These are phyloP conservation scores for Nemophila menziesii DNA, from an alignment of 257 asterid genomes.

Conservation along the genomic window DNA sequence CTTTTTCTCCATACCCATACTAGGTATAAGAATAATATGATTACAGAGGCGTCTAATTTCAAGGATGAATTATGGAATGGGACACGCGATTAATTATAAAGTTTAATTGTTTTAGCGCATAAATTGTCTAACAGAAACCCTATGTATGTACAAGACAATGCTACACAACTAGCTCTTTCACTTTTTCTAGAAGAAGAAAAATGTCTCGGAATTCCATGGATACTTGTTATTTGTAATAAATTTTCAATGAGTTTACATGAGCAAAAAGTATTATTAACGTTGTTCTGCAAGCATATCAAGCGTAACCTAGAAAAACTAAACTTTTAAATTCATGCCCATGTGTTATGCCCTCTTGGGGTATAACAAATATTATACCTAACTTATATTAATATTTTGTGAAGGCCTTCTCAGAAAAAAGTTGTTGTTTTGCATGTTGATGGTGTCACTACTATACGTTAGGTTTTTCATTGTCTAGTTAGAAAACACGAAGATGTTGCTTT, in stretches of 20 bases:
- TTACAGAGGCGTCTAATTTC: conserved; percentile 69
- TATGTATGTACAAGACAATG: conserved; percentile 35
- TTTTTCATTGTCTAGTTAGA: conserved; percentile 56
- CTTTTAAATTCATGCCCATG: conserved; percentile 91
- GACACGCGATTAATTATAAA: conserved; percentile 78
- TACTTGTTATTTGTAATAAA: conserved; percentile 83
- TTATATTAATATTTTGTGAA: conserved; percentile 45
- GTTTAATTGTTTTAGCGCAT: conserved; percentile 85
- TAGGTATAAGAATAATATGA: conserved; percentile 70
- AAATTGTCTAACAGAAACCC: conserved; percentile 93
- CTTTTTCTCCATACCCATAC: no score
- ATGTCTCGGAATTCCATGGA: conserved; percentile 90
- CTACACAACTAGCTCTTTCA: conserved; percentile 52
- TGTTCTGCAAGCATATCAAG: conserved; percentile 75
- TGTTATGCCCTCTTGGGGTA: conserved; percentile 72
- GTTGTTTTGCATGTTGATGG: conserved; percentile 79
- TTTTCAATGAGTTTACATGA: conserved; percentile 95
- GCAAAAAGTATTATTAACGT: conserved; percentile 62
- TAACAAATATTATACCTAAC: conserved; percentile 30
- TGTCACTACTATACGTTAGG: conserved; percentile 56
- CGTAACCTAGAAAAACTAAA: conserved; percentile 57
- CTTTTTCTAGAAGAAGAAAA: conserved; percentile 84
- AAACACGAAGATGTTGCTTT: conserved; percentile 73
- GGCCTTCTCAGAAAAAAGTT: conserved; percentile 69
- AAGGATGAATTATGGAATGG: conserved; percentile 96